Conservation (phyloP, 192 early-diverging fungal species). For the Gorgonomyces haynaldii region DNA sequence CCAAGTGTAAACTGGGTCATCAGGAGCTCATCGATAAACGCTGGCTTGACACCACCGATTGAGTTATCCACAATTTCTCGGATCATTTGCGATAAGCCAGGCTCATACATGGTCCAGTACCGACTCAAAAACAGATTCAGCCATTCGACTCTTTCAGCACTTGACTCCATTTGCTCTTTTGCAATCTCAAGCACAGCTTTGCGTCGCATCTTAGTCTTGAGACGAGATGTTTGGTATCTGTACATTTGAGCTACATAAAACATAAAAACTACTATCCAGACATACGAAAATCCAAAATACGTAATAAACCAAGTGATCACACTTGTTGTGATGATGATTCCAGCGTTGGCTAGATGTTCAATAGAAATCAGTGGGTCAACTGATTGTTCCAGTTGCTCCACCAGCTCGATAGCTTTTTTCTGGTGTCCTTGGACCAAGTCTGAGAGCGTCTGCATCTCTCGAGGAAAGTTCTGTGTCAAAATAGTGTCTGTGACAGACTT, state of each 20-base stretch:
- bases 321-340: slow-evolving; percentile 14
- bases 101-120: slow-evolving; percentile 89
- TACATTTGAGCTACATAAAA: slow-evolving; percentile 13
- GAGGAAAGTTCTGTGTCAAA: too few relatives aligned
- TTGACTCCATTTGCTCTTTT: slow-evolving; percentile 14
- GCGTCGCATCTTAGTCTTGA: slow-evolving; percentile 12
- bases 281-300: slow-evolving; percentile 14
- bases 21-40: slow-evolving; percentile 54
- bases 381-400: slow-evolving; percentile 9
- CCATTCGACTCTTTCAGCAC: slow-evolving; percentile 69
- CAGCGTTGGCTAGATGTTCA: slow-evolving; percentile 15
- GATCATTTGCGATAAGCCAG: slow-evolving; percentile 63
- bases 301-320: slow-evolving; percentile 15
- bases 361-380: slow-evolving; percentile 11
- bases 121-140: slow-evolving; percentile 74
- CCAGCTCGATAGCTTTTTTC: slow-evolving; percentile 9
- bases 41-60: slow-evolving; percentile 61
- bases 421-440: slow-evolving; percentile 11
- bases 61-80: slow-evolving; percentile 60
- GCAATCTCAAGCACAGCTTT: slow-evolving; percentile 7
- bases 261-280: slow-evolving; percentile 11
- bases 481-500: too few relatives aligned
- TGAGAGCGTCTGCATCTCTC: too few relatives aligned
- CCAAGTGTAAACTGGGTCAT: slow-evolving; percentile 37
- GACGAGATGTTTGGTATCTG: slow-evolving; percentile 9